Evolutionary conservation across 2,329 filamentous ascomycete species (phyloP).

Genomic region (Sarocladiaceae sp.): DNA sequence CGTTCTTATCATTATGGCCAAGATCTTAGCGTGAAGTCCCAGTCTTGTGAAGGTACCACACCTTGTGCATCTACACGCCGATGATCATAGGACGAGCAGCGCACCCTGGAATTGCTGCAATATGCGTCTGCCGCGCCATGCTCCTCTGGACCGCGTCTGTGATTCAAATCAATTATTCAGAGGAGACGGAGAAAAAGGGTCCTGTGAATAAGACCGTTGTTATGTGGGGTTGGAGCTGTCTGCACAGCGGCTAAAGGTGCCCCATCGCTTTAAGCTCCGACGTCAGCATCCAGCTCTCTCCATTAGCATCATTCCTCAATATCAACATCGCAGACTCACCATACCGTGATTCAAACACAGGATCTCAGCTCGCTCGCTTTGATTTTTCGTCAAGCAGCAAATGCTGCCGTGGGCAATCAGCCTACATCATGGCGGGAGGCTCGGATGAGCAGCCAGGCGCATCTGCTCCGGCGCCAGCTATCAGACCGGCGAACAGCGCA

Average conservation of each 20-base stretch:
- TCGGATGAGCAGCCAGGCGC: slow-evolving; percentile 7
- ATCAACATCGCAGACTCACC: not conserved
- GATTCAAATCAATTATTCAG: too few species aligned
- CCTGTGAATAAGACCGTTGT: not conserved
- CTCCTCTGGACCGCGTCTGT: too few species aligned
- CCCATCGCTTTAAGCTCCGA: not conserved
- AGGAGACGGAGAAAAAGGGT: not conserved
- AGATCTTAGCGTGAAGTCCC: too few species aligned
- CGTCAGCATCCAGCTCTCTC: slow-evolving; percentile 1
- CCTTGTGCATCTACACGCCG: too few species aligned
- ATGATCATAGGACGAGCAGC: too few species aligned
- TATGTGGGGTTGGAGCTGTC: not conserved
- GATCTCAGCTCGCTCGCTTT: too few species aligned
- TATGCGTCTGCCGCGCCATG: too few species aligned
- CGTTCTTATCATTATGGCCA: too few species aligned
- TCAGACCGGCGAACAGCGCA: slow-evolving; percentile 28
- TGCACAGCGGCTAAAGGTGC: not conserved
- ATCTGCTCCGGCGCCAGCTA: slow-evolving; percentile 16
- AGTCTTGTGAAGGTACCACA: too few species aligned
- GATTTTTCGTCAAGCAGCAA: not conserved
- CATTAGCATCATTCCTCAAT: not conserved
- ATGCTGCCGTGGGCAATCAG: not conserved
- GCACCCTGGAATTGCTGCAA: too few species aligned
- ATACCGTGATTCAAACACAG: too few species aligned
- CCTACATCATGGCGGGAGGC: slow-evolving; percentile 17